Conservation (phyloP, 2,329 filamentous ascomycete genomes). For the Fusarium sp. region DNA sequence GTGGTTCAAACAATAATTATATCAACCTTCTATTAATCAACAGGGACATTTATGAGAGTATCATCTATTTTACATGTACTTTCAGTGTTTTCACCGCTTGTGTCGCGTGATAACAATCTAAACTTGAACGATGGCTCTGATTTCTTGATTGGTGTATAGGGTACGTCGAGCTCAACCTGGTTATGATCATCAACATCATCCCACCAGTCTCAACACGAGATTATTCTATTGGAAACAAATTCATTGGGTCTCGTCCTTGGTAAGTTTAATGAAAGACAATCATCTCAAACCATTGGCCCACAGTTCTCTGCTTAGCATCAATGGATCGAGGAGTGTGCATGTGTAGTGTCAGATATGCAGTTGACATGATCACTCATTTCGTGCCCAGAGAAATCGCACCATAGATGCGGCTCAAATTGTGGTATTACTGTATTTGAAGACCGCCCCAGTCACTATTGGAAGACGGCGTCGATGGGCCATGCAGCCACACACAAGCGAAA, state of each 20-base stretch:
- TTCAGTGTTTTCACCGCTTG: no score
- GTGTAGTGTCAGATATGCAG: constrained; percentile 17
- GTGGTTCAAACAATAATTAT: no score
- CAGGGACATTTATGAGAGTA: background rate
- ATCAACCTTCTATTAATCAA: no score
- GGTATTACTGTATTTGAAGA: constrained; percentile 4
- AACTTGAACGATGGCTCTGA: background rate
- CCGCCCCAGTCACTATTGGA: constrained; percentile 31
- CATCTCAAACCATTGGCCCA: constrained; percentile 2
- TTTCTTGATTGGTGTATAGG: constrained; percentile 1
- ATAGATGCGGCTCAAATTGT: constrained; percentile 21
- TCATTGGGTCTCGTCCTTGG: background rate
- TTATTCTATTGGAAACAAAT: background rate
- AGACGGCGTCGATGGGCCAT: constrained; percentile 14
- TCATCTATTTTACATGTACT: background rate
- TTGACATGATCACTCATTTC: constrained; percentile 17
- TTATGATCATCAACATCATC: background rate
- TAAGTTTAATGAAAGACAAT: constrained; percentile 5
- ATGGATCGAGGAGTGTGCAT: constrained; percentile 27
- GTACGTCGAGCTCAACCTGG: background rate
- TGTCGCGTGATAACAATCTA: no score
- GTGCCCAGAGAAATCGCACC: background rate
- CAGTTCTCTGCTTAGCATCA: background rate
- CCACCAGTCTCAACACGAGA: constrained; percentile 2
- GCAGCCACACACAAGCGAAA: constrained; percentile 38